Base-by-base conservation (phyloP, 1,284 basidiomycete species). In the Cutaneotrichosporon sp. region DNA sequence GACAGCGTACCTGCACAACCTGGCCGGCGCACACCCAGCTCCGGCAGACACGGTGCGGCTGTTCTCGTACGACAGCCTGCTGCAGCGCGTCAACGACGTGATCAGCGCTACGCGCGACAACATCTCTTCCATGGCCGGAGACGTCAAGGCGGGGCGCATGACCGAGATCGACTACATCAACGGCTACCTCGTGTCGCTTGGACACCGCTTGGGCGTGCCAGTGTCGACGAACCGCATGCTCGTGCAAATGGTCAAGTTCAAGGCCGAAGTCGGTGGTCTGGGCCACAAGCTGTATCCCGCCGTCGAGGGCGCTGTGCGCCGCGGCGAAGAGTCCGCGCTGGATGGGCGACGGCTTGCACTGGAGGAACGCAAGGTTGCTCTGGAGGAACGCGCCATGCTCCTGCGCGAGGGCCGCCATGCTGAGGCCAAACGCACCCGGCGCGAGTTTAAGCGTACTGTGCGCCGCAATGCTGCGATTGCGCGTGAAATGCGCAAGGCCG, bases 91-190 rank as follows among this genome's bases (percentile, higher is more conserved):
- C 26, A 49, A 79, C 43, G 79, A 80, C 8, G 79, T 88, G 20
- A 79, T 83, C 10, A 58, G 77, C 4, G 55, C 74, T 34, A 90
- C 88, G 4, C 76, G 72, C 41, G 72, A 75, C 13, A 89, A 90
- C 66, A 80, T 82, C 41, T 88, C 87, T 9, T 87, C 84, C n/a
- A 92, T 89, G 84, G 77, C 88, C 15, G 68, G 76, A 15, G 88
- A 92, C 63, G 72, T 90, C 35, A 78, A 79, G 56, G 72, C 74
- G 44, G 83, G 83, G 34, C 77, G 67, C 15, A 54, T 67, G 21
- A 90, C 89, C 0, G 90, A 93, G 75, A 80, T 93, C 36, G 83
- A 87, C 21, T 91, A 80, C 65, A 81, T 97, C 68, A 94, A 91
- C 63, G 93, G 94, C 8, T 90, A 93, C 70, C 73, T 98, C 44